A percentile compares a stretch with the other conserved stretches of the same genome.
Conservation (phyloP, 1,284 basidiomycete species). For the Polyporus tsugae region DNA sequence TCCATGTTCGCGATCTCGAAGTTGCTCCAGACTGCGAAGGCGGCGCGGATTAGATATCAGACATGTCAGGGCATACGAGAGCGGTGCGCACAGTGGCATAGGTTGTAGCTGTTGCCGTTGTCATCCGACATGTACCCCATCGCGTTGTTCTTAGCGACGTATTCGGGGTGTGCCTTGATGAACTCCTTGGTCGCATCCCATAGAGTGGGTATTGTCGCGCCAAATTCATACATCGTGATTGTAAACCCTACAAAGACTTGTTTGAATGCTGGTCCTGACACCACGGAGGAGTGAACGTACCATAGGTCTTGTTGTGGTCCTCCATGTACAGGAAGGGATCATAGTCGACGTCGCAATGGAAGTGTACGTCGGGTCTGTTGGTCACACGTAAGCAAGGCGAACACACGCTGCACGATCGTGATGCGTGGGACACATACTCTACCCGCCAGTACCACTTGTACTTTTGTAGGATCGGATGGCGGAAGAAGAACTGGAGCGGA, state of each 20-base stretch:
- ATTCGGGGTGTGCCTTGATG: conserved; percentile 65
- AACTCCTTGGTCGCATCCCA: conserved; percentile 81
- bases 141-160: conserved; percentile 70
- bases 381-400: conserved; percentile 51
- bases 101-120: conserved; percentile 70
- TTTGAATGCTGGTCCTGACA: neutral
- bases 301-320: conserved; percentile 75
- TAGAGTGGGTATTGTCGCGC: conserved; percentile 77
- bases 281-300: conserved; percentile 38
- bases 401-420: conserved; percentile 45
- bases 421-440: conserved; percentile 43
- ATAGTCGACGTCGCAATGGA: conserved; percentile 76
- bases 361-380: conserved; percentile 66
- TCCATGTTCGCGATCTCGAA: conserved; percentile 81
- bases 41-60: neutral
- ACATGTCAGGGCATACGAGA: neutral
- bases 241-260: conserved; percentile 61
- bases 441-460: conserved; percentile 45
- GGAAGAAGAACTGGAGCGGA: conserved; percentile 56
- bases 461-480: conserved; percentile 58
- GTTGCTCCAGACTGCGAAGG: conserved; percentile 73
- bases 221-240: conserved; percentile 80
- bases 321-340: conserved; percentile 85
- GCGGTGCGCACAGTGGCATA: conserved; percentile 70
- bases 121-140: conserved; percentile 77